Base-by-base conservation (phyloP, 1,139 yeast genomes). In the Debaryomycetaceae sp. region DNA sequence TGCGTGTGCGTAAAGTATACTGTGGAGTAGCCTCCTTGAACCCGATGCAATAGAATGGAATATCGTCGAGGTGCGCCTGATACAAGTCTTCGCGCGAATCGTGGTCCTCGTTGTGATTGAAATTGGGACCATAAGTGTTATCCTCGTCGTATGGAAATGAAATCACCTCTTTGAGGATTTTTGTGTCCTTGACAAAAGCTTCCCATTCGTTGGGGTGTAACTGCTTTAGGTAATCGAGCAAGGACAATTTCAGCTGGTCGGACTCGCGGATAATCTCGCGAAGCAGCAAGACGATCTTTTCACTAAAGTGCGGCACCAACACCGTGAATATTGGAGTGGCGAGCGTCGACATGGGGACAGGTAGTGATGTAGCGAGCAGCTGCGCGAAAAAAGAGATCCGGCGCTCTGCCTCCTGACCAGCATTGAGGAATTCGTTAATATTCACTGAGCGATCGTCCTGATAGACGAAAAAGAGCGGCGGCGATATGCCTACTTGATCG, bases 371-470 rank as follows among this genome's bases (percentile, higher is more conserved):
- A 0, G 93, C 73, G 27, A 85, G 51, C 0, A 94, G 81, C 45
- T 83, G 95, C 0, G 95, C 95, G 63, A 85, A 85, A 44, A 80
- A 85, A 0, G 92, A 77, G 2, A 85, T 71, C 30, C 95, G 61
- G 41, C 95, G 57, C 44, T 80, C 79, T 0, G 93, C 92, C 45
- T 82, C 95, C 5, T 79, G 69, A 27, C 75, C 76, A 37, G 58
- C 71, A 5, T 55, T 54, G 42, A 73, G 69, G 33, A 63, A 62
- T 15, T 66, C 65, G 20, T 52, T 45, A 34, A 47, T 42, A 25
- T 46, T 53, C 35, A 49, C 49, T 16, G 52, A 53, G 33, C 43
- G 49, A 43, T 80, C 93, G 51, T 78, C 93, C 43, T 78, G 86
- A n/a, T 72, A 73, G 4, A 78, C 62, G 48, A 81, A 81, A 46